phyloP scores from a whole-genome alignment of 768 basidiomycete genomes.

The Mycena belliarum region DNA sequence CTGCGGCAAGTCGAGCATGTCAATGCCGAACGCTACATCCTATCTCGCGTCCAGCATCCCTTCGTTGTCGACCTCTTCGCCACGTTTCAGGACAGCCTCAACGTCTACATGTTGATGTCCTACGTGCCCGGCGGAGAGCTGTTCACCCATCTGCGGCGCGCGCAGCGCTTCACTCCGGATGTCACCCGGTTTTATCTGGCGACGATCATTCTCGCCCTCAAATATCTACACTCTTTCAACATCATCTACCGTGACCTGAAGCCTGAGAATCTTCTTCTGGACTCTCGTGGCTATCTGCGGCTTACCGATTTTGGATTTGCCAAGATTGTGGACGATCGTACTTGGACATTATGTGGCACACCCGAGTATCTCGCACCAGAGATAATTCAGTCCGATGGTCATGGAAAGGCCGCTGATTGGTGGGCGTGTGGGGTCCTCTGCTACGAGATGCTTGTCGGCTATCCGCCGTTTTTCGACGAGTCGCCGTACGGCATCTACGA shows the following conservation, averaged over 20 bases:
- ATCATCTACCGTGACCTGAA: slow-evolving; percentile 99
- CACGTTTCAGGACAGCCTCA: slow-evolving; percentile 92
- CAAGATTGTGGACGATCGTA: slow-evolving; percentile 95
- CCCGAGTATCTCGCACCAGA: slow-evolving; percentile 98
- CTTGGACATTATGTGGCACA: slow-evolving; percentile 96
- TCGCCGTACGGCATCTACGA: slow-evolving; percentile 99
- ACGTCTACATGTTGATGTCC: slow-evolving; percentile 98
- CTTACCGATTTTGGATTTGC: slow-evolving; percentile 99
- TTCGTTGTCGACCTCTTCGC: slow-evolving; percentile 97
- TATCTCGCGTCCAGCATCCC: slow-evolving; percentile 88
- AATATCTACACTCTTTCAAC: slow-evolving; percentile 93
- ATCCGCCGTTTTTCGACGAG: slow-evolving; percentile 98
- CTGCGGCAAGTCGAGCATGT: slow-evolving; percentile 98
- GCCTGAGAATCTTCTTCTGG: slow-evolving; percentile 97
- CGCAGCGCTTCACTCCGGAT: slow-evolving; percentile 93
- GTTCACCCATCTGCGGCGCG: slow-evolving; percentile 93
- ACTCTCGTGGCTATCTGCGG: slow-evolving; percentile 89
- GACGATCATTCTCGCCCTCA: slow-evolving; percentile 91
- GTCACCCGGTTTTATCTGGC: slow-evolving; percentile 98
- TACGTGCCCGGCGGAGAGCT: slow-evolving; percentile 97
- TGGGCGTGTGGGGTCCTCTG: slow-evolving; percentile 98
- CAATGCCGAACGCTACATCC: slow-evolving; percentile 92
- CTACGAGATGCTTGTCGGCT: slow-evolving; percentile 99
- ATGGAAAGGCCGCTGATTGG: slow-evolving; percentile 98
- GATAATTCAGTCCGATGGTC: slow-evolving; percentile 96